Percentiles rank a stretch among this genome's conserved stretches.
These are phyloP conservation scores for Tulasnella sp. DNA, from an alignment of 768 basidiomycete genomes.

Conservation along the genomic window DNA sequence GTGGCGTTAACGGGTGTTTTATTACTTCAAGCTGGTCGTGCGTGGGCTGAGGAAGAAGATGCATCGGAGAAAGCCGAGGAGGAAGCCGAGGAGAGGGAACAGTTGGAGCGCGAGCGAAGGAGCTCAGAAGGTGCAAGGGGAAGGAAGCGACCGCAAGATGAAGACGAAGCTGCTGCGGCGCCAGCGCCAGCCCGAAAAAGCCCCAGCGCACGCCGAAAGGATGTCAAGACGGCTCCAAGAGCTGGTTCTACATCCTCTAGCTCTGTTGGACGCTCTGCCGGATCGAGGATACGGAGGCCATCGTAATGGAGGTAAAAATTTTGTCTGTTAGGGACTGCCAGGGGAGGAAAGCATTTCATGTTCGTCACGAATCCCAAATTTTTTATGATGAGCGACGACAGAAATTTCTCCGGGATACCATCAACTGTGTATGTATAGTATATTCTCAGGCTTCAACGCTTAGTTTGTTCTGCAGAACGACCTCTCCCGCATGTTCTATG, in stretches of 20 bases:
- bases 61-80: conserved; percentile 18
- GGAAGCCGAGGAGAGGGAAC: conserved; percentile 1
- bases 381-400: neutral
- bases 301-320: neutral
- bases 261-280: neutral
- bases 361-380: neutral
- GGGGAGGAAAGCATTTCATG: neutral
- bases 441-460: neutral
- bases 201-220: conserved; percentile 9
- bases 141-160: neutral
- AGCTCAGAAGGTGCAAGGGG: conserved; percentile 11
- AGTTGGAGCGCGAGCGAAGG: conserved; percentile 11
- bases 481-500: neutral
- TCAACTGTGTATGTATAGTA: conserved; percentile 14
- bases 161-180: conserved; percentile 4
- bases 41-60: conserved; percentile 78
- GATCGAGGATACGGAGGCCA: neutral
- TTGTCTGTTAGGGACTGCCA: neutral
- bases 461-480: neutral
- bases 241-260: neutral
- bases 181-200: conserved; percentile 1
- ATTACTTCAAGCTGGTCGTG: conserved; percentile 74
- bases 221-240: neutral
- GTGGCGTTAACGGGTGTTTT: conserved; percentile 86
- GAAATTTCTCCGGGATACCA: neutral